Evolutionary conservation across 495 filamentous ascomycete genomes (phyloP), one percentile per base, ranked within the genome.

Genomic region (Glutinoglossum americanum): DNA sequence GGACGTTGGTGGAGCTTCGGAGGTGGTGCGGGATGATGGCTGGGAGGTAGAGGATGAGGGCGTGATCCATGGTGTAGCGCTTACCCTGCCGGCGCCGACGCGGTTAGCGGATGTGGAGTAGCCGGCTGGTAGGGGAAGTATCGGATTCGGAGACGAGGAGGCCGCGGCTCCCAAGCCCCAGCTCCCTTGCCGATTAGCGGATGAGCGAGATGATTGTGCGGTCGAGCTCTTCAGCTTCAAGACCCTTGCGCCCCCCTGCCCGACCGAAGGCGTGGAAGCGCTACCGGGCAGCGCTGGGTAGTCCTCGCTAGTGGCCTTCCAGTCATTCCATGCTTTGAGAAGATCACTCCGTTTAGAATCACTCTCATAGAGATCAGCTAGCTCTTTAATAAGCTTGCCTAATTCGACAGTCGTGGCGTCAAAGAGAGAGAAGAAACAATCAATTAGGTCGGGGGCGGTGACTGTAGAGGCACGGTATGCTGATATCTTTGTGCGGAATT

Each of bases 261-360:
- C 60, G 63, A 80, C 62, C 0, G 73, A 65, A 0, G 77, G 74
- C 0, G 58, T 68, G 68, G 0, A 73, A 76, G 79, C 72, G 53
- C 83, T 83, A 51, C 78, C 73, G 1, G 89, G 89, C 0, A 98
- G 76, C 0, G 86, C 84, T 0, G 92, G 92, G 64, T 96, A 98
- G 69, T 98, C 90, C 69, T 96, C 92, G 62, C 94, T 90, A 64
- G 90, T 87, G 10, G 87, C 89, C 15, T 84, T 86, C 86, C 92
- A 93, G 69, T 95, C 85, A 60, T 84, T 85, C 90, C 89, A 97
- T 4, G 89, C 81, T 61, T 79, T 83, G 1, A 85, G 77, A 0
- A 99, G 74, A 2, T 70, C 73, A 10, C 79, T 80, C 13, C 76
- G 78, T 64, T 94, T 96, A 11, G 63, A 64, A 45, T 81, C 76